phyloP scores from a whole-genome alignment of 108 stramenopile species.

The Aurantiochytrium sp. region DNA sequence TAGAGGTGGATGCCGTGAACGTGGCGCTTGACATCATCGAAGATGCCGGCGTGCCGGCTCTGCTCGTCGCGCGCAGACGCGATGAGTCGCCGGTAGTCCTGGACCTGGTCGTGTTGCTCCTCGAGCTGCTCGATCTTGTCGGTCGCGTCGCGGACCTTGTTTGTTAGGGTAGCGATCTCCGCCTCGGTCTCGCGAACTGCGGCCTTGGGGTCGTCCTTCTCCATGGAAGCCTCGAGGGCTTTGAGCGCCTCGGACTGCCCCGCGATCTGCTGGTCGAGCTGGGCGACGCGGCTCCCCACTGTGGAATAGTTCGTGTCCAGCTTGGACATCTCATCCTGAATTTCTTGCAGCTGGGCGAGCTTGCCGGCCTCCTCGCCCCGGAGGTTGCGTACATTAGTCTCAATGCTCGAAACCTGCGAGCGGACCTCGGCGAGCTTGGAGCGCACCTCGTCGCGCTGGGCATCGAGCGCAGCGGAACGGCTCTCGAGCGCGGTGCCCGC shows the following conservation, averaged over 20 bases:
- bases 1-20: neutral
- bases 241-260: slow-evolving; percentile 67
- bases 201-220: neutral
- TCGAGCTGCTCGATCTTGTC: slow-evolving; percentile 42
- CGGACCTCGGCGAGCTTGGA: neutral
- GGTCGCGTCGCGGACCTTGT: slow-evolving; percentile 48
- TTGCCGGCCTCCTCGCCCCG: neutral
- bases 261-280: slow-evolving; percentile 56
- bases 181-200: neutral
- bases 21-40: neutral
- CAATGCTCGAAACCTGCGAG: neutral
- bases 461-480: neutral
- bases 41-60: neutral
- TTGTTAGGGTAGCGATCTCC: neutral
- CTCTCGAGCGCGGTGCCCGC: neutral
- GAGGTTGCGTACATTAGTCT: neutral
- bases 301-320: neutral
- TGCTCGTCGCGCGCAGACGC: neutral
- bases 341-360: neutral
- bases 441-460: neutral
- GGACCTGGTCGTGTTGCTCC: slow-evolving; percentile 36
- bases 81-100: neutral
- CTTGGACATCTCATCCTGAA: neutral
- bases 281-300: slow-evolving; percentile 45
- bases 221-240: slow-evolving; percentile 63